Conservation (phyloP, 2,329 filamentous ascomycete species). For the Hawksworthiomyces lignivorus region DNA sequence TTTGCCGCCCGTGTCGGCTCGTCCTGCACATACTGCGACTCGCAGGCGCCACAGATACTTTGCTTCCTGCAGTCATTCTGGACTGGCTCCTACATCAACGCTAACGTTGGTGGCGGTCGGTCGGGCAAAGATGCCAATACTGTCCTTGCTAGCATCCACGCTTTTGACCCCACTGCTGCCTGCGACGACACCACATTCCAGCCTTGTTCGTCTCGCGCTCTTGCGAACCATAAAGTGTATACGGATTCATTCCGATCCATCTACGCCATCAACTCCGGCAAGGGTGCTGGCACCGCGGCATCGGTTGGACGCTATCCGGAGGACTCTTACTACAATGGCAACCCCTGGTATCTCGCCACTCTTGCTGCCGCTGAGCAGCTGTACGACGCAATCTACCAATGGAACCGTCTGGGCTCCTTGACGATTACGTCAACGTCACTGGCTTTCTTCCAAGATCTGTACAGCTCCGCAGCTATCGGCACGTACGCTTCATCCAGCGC, state of each 20-base stretch:
- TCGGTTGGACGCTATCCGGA: conserved; percentile 62
- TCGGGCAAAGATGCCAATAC: conserved; percentile 66
- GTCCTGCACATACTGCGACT: conserved; percentile 50
- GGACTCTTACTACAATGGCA: conserved; percentile 68
- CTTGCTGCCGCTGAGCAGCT: conserved; percentile 73
- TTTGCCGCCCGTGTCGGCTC: conserved; percentile 58
- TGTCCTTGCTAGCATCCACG: conserved; percentile 57
- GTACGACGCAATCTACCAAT: conserved; percentile 67
- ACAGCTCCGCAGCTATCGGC: conserved; percentile 49
- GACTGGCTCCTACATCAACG: conserved; percentile 55
- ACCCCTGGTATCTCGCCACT: conserved; percentile 68
- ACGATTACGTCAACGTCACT: conserved; percentile 58
- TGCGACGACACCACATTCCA: conserved; percentile 70
- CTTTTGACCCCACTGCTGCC: conserved; percentile 57
- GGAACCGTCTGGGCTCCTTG: conserved; percentile 56
- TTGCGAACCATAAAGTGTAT: conserved; percentile 70
- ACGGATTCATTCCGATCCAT: conserved; percentile 65
- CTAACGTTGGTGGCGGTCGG: conserved; percentile 46
- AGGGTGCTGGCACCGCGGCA: conserved; percentile 49
- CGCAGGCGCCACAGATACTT: conserved; percentile 59
- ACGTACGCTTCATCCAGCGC: conserved; percentile 42
- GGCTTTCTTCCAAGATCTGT: conserved; percentile 62
- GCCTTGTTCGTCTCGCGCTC: conserved; percentile 60
- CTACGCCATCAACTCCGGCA: conserved; percentile 62
- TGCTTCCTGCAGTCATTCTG: conserved; percentile 73